Evolutionary conservation across 2,329 filamentous ascomycete genomes (phyloP).

Genomic region (Talaromyces albobiverticillius): DNA sequence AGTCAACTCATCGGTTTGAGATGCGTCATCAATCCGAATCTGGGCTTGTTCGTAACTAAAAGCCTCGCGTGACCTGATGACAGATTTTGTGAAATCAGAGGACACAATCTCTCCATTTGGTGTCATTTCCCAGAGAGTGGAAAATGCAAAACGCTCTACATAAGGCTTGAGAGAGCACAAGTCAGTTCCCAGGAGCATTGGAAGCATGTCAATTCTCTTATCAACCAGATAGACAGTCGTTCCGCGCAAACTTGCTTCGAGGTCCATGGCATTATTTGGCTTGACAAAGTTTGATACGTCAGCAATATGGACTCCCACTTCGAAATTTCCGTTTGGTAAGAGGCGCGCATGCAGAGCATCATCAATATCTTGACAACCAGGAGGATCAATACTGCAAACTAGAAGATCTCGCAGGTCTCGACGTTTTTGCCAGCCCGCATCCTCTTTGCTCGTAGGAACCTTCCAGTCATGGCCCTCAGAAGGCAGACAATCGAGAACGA

Average conservation of each 20-base stretch:
- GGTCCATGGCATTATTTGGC: constrained; percentile 95
- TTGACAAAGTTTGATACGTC: constrained; percentile 99
- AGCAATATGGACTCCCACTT: constrained; percentile 97
- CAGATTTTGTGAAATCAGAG: constrained; percentile 91
- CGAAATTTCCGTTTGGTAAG: constrained; percentile 87
- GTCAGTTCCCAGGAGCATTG: constrained; percentile 91
- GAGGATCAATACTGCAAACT: constrained; percentile 95
- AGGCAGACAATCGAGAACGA: constrained; percentile 89
- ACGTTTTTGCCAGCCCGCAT: constrained; percentile 83
- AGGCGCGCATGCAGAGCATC: constrained; percentile 86
- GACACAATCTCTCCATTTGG: constrained; percentile 79
- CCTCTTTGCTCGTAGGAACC: constrained; percentile 73
- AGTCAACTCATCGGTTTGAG: constrained; percentile 85
- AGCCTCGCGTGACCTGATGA: constrained; percentile 92
- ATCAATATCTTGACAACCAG: constrained; percentile 96
- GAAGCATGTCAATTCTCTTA: constrained; percentile 99
- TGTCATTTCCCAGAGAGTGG: constrained; percentile 84
- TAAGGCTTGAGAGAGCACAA: constrained; percentile 95
- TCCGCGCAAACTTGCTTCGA: constrained; percentile 87
- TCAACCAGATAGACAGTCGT: constrained; percentile 97
- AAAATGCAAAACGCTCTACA: constrained; percentile 90
- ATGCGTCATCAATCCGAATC: constrained; percentile 83
- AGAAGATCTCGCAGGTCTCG: constrained; percentile 80
- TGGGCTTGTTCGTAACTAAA: constrained; percentile 98
- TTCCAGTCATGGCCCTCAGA: constrained; percentile 90